These are phyloP conservation scores for Penicillium coprophilum DNA, from an alignment of 495 filamentous ascomycete genomes.

Conservation along the genomic window DNA sequence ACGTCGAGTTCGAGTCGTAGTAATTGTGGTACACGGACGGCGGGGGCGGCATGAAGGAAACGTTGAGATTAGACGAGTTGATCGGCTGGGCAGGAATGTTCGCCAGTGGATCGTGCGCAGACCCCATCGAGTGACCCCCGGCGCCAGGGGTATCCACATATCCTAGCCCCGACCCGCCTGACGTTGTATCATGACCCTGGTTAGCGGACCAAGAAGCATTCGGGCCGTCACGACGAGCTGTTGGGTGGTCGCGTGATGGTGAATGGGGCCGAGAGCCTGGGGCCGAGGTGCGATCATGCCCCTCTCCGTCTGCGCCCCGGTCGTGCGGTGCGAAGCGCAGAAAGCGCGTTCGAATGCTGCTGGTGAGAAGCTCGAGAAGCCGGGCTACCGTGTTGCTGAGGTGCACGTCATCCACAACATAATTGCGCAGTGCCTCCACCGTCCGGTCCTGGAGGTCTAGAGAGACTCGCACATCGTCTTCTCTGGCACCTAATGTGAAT, in stretches of 20 bases:
- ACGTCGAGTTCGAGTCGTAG: conserved; percentile 41
- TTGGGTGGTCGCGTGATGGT: conserved; percentile 35
- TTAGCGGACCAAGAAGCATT: conserved; percentile 35
- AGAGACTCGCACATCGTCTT: conserved; percentile 80
- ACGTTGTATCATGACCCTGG: conserved; percentile 25
- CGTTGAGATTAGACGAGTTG: conserved; percentile 48
- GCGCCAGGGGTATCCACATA: conserved; percentile 34
- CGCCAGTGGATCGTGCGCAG: conserved; percentile 45
- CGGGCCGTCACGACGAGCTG: conserved; percentile 34
- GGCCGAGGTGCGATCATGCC: conserved; percentile 39
- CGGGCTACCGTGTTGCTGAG: conserved; percentile 94
- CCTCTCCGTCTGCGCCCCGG: conserved; percentile 42
- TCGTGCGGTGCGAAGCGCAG: conserved; percentile 55
- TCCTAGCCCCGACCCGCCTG: conserved; percentile 28
- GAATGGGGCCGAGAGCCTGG: conserved; percentile 38
- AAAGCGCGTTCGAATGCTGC: conserved; percentile 70
- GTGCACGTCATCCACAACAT: conserved; percentile 94
- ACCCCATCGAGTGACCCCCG: conserved; percentile 30
- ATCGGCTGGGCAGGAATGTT: conserved; percentile 49
- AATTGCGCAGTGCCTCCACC: conserved; percentile 75
- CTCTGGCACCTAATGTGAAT: conserved; percentile 87
- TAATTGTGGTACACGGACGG: conserved; percentile 51
- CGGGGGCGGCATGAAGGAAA: conserved; percentile 52
- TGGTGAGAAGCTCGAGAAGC: conserved; percentile 77
- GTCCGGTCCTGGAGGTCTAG: conserved; percentile 78